Evolutionary conservation across 371 early-diverging fungal genomes (phyloP), one percentile per base, ranked within the genome.

Genomic region (Mortierella sp.): DNA sequence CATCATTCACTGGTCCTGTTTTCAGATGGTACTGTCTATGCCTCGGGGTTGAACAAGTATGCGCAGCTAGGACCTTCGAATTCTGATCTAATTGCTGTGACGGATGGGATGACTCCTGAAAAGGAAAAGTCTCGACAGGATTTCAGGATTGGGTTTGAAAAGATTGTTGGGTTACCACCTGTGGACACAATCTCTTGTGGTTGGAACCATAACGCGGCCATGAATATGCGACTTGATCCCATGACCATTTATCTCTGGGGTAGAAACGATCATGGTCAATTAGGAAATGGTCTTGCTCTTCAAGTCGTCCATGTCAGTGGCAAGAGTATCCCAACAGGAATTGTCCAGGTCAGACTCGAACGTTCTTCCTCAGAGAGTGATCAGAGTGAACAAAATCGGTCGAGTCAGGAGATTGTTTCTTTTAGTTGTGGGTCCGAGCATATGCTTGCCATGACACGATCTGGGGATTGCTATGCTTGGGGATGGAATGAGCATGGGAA

Each of bases 401-500:
- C 14, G 29, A 26, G 29, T 43, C 60, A 68, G 1, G 60, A 59
- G 11, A 79, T 86, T 6, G 44, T 67, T 6, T 80, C 83, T 7
- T 74, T 92, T 50, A 85, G 80, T 1, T 92, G 94, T 83, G 96
- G 95, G 45, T 92, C 95, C 6, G 95, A 96, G 72, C 95, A 95
- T 66, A 84, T 84, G 6, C 60, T 95, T 2, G 91, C 87, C 0
- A 62, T 91, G 29, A 67, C 83, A 0, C 61, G 68, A 0, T 72
- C 75, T 7, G 84, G 86, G 0, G 56, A 52, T 9, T 87, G 87
- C 19, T 70, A 82, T 47, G 81, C 89, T 21, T 97, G 96, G 96
- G 97, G 97, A 4, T 97, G 97, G 97, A 95, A 97, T 72, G 97
- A 97, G 71, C 97, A 97, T 81, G 96, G 96, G 12, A 95, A 96